phyloP scores from a whole-genome alignment of 345 rosid species.

The Geranium brycei region DNA sequence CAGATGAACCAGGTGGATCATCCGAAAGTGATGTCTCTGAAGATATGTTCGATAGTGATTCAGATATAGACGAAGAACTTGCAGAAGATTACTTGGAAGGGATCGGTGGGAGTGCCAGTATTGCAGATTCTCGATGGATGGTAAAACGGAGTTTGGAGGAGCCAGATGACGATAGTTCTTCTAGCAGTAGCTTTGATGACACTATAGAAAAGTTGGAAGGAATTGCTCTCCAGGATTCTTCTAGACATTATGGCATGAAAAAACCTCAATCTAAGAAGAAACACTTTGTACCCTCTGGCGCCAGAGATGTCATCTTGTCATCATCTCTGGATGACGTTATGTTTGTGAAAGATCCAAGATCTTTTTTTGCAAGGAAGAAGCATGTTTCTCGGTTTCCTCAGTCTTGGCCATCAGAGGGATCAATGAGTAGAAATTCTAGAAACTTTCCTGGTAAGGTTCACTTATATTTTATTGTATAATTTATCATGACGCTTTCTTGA shows the following conservation, averaged over 20 bases:
- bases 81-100: constrained; percentile 83
- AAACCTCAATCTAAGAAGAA: not conserved
- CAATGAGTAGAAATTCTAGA: constrained; percentile 48
- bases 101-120: constrained; percentile 13
- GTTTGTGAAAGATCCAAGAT: constrained; percentile 62
- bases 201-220: not conserved
- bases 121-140: not conserved
- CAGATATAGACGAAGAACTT: constrained; percentile 64
- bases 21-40: constrained; percentile 40
- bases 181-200: not conserved
- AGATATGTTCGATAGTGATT: constrained; percentile 31
- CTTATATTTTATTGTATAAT: constrained; percentile 4
- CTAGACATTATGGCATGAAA: not conserved
- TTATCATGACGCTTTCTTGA: not conserved
- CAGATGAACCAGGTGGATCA: constrained; percentile 20
- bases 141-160: not conserved
- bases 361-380: constrained; percentile 48
- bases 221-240: not conserved
- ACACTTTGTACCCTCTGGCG: constrained; percentile 5
- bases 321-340: constrained; percentile 52
- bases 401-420: constrained; percentile 57
- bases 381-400: constrained; percentile 35
- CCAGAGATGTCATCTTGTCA: not conserved
- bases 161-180: not conserved
- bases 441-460: constrained; percentile 48